phyloP scores from a whole-genome alignment of 2,329 filamentous ascomycete species.

The Chalara sp. region DNA sequence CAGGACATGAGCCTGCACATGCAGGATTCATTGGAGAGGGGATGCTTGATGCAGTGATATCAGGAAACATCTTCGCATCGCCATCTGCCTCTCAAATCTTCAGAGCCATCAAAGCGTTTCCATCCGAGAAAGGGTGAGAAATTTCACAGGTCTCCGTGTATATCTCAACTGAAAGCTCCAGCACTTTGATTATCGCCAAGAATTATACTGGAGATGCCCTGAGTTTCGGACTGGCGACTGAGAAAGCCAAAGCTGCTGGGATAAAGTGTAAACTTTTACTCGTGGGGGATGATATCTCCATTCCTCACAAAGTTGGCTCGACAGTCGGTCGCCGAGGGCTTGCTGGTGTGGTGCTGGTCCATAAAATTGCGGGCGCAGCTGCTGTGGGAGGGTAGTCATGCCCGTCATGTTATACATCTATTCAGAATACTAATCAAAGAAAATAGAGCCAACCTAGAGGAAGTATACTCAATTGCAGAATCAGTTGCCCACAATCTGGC shows the following conservation, averaged over 20 bases:
- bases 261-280: slow-evolving; percentile 8
- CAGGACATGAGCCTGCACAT: slow-evolving; percentile 31
- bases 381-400: not conserved
- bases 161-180: too few relatives aligned
- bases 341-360: slow-evolving; percentile 40
- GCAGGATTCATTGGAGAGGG: slow-evolving; percentile 32
- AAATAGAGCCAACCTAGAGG: not conserved
- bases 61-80: slow-evolving; percentile 32
- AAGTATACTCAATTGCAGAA: not conserved
- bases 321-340: slow-evolving; percentile 41
- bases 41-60: slow-evolving; percentile 30
- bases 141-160: slow-evolving; percentile 10
- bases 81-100: slow-evolving; percentile 32
- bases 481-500: not conserved
- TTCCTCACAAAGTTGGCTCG: slow-evolving; percentile 37
- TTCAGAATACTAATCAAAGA: not conserved
- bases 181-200: slow-evolving; percentile 22
- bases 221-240: slow-evolving; percentile 32
- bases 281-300: slow-evolving; percentile 32
- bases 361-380: slow-evolving; percentile 28
- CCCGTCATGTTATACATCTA: not conserved
- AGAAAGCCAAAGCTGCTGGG: slow-evolving; percentile 23
- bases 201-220: slow-evolving; percentile 35
- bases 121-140: slow-evolving; percentile 12
- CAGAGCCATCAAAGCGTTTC: slow-evolving; percentile 23